phyloP scores from a whole-genome alignment of 2,329 filamentous ascomycete genomes.

The Monilinia fructicola region DNA sequence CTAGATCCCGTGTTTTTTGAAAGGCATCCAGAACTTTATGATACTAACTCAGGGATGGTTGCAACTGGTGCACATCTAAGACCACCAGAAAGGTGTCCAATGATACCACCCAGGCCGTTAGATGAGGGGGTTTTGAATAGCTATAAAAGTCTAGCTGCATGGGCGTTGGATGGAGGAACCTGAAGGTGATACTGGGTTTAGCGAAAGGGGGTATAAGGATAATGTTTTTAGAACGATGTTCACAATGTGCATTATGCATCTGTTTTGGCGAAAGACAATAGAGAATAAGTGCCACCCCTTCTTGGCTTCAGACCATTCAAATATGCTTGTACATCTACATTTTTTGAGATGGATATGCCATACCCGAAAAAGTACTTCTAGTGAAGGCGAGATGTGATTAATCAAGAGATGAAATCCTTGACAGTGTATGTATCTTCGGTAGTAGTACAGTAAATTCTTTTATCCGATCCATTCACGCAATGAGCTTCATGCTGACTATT shows the following conservation, averaged over 20 bases:
- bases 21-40: slow-evolving; percentile 21
- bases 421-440: not conserved
- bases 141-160: slow-evolving; percentile 4
- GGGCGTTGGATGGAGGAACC: not conserved
- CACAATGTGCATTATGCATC: not conserved
- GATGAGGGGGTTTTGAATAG: not conserved
- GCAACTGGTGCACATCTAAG: slow-evolving; percentile 15
- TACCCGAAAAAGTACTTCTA: not conserved
- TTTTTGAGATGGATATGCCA: not conserved
- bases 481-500: not conserved
- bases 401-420: not conserved
- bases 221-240: not conserved
- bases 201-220: not conserved
- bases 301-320: not conserved
- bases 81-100: not conserved
- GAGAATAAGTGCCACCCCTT: not conserved
- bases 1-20: slow-evolving; percentile 16
- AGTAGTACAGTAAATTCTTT: not conserved
- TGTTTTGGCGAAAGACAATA: not conserved
- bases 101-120: not conserved
- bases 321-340: not conserved
- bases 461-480: too few relatives aligned
- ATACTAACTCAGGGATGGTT: not conserved
- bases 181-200: not conserved
- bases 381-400: not conserved